Percentiles rank a stretch among this genome's conserved stretches.
Evolutionary conservation across 1,284 basidiomycete species (phyloP).

Genomic region (Leccinum griseonigrum): DNA sequence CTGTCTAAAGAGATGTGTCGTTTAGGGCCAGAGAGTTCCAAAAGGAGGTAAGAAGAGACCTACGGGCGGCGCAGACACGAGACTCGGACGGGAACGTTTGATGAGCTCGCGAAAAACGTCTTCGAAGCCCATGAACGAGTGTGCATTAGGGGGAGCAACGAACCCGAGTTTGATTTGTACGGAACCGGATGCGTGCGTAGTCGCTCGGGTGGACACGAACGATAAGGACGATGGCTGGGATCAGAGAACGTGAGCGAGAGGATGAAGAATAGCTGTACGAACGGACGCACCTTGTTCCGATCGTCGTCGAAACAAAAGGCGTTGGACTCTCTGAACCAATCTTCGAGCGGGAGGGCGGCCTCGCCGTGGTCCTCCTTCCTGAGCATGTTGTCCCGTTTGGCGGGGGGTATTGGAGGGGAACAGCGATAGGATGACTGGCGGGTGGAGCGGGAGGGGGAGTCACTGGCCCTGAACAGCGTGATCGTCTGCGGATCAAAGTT

Average conservation of each 20-base stretch:
- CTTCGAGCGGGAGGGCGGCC: conserved; percentile 68
- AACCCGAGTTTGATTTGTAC: conserved; percentile 80
- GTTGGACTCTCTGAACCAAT: conserved; percentile 70
- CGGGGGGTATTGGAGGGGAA: no score
- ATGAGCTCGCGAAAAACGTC: conserved; percentile 45
- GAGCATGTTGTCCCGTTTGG: conserved; percentile 59
- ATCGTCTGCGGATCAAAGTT: no score
- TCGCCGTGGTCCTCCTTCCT: conserved; percentile 95
- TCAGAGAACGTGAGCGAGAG: neutral
- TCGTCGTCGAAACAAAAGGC: conserved; percentile 54
- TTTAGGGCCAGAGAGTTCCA: neutral
- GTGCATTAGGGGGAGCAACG: conserved; percentile 46
- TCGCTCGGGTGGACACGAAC: conserved; percentile 65
- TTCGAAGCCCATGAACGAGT: conserved; percentile 42
- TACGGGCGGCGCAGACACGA: conserved; percentile 37
- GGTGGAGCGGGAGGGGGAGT: no score
- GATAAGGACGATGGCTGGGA: conserved; percentile 51
- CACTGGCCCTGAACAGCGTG: no score
- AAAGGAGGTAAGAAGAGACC: conserved; percentile 5
- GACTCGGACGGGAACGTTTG: no score
- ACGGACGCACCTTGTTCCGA: conserved; percentile 51
- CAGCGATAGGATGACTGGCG: no score
- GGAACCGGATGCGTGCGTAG: conserved; percentile 58
- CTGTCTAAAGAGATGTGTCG: conserved; percentile 54
- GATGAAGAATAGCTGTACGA: conserved; percentile 8